phyloP scores from a whole-genome alignment of 345 rosid species.

The Erodium maritimum region DNA sequence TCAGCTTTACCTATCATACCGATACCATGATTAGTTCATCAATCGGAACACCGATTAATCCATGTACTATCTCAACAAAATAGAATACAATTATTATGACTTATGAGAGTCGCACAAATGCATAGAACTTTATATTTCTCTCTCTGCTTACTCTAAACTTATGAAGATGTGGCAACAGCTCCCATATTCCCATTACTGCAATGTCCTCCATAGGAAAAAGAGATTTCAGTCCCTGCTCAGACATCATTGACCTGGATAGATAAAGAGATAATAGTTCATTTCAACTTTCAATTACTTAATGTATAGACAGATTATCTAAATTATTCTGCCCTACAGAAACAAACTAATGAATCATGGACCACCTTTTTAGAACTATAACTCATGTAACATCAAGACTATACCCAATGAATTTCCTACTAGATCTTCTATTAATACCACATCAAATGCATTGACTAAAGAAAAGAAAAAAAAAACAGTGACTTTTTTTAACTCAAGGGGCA shows the following conservation, averaged over 20 bases:
- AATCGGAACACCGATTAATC: background rate
- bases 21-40: background rate
- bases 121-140: background rate
- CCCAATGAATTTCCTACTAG: no score
- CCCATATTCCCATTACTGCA: slow-evolving; percentile 92
- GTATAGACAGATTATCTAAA: background rate
- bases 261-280: background rate
- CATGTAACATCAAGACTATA: no score
- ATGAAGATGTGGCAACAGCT: slow-evolving; percentile 66
- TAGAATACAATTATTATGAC: background rate
- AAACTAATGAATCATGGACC: background rate
- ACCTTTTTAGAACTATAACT: no score
- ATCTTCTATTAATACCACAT: no score
- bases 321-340: background rate
- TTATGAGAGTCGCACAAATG: background rate
- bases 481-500: background rate
- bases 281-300: background rate
- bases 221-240: slow-evolving; percentile 52
- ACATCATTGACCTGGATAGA: slow-evolving; percentile 52
- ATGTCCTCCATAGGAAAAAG: slow-evolving; percentile 84
- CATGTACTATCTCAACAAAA: no score
- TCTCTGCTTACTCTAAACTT: slow-evolving; percentile 56
- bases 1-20: slow-evolving; percentile 44
- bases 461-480: background rate
- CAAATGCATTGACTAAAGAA: no score